Percentiles rank a stretch among this genome's conserved stretches.
These are phyloP conservation scores for Citropsis articulata DNA, from an alignment of 345 rosid genomes.

Conservation along the genomic window DNA sequence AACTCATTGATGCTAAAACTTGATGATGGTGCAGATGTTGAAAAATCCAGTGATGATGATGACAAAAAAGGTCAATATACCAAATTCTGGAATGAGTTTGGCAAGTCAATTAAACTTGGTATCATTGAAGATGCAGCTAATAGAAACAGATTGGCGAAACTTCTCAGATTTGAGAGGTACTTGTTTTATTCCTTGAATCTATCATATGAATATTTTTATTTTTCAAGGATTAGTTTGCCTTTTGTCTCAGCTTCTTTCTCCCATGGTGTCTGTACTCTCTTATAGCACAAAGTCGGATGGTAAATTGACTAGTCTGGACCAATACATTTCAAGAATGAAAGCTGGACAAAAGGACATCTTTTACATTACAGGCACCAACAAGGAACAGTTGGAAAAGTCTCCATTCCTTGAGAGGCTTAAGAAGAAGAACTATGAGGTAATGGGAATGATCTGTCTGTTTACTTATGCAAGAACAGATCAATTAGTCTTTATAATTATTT, in stretches of 20 bases:
- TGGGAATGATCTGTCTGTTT: background rate
- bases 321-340: constrained; percentile 94
- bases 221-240: background rate
- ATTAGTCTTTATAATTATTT: background rate
- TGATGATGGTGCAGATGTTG: constrained; percentile 45
- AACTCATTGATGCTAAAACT: constrained; percentile 1
- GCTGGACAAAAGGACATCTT: constrained; percentile 83
- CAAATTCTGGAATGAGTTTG: constrained; percentile 97
- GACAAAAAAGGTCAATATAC: constrained; percentile 92
- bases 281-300: constrained; percentile 92
- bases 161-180: constrained; percentile 90
- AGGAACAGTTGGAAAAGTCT: constrained; percentile 90
- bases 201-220: background rate
- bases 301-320: constrained; percentile 86
- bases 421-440: constrained; percentile 89
- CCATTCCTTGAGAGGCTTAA: constrained; percentile 96
- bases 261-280: background rate
- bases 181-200: background rate
- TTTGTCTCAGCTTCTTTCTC: background rate
- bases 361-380: constrained; percentile 93
- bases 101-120: constrained; percentile 94
- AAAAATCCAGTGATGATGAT: constrained; percentile 52
- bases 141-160: constrained; percentile 91
- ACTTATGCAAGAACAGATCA: background rate
- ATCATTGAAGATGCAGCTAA: constrained; percentile 93